Evolutionary conservation across 2,329 filamentous ascomycete genomes (phyloP), one percentile per base, ranked within the genome.

Genomic region (Fusarium continuum): DNA sequence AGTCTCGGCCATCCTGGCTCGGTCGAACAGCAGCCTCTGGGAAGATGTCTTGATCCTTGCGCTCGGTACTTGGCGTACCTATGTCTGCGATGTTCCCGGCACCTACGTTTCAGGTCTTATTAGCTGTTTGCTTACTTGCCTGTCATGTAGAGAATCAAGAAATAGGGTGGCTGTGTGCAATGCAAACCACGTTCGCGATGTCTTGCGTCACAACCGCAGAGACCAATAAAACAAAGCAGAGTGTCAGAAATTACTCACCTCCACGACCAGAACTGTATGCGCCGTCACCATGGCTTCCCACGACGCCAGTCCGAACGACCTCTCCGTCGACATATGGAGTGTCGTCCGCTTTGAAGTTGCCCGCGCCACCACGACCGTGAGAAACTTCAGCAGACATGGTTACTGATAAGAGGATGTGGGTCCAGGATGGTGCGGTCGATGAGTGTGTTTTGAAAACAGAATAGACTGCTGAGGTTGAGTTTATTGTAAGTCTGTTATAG

Each of bases 291-390:
- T 87, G 84, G 73, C 81, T 83, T 63, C 84, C 84, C 71, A 79
- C 78, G 4, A 76, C 71, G 44, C 84, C 85, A 36, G 79, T 71
- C 41, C 86, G 84, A 52, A 85, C 84, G 48, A 89, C 84, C 63
- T 85, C 84, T 67, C 86, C 87, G 64, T 89, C 87, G 61, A 82
- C 80, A 71, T 89, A 89, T 65, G 80, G 70, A 31, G 85, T 88
- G 59, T 81, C 73, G 71, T 88, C 86, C 28, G 76, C 73, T 62
- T 79, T 81, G 74, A 88, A 86, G 75, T 88, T 88, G 69, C 86
- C 86, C 17, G 83, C 84, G 67, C 85, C 85, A 57, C 85, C 85
- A 62, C 85, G 83, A 67, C 85, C 85, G 76, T 87, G 85, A 14
- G 85, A 87, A 47, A 86, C 81, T 72, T 86, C 83, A 47, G 76